phyloP scores from a whole-genome alignment of 1,139 yeast genomes.

The Sugiyamaella grinbergsii region DNA sequence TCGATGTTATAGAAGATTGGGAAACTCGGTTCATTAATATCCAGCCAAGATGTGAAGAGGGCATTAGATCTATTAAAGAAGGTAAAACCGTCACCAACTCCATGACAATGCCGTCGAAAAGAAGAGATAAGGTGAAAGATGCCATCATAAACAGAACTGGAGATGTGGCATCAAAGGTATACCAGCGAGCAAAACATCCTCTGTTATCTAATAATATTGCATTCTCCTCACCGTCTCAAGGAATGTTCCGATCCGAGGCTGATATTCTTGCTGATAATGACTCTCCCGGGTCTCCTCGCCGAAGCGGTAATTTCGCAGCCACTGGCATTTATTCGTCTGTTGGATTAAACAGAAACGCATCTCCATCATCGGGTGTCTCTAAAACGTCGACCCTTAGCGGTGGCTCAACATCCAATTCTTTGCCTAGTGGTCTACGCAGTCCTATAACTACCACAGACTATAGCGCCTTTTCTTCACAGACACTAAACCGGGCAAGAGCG shows the following conservation, averaged over 20 bases:
- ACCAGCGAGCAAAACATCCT: conserved; percentile 31
- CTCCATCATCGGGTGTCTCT: conserved; percentile 20
- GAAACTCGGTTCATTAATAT: conserved; percentile 35
- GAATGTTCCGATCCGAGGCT: conserved; percentile 36
- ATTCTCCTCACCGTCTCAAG: conserved; percentile 35
- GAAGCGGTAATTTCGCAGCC: conserved; percentile 12
- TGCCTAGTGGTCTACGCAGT: conserved; percentile 11
- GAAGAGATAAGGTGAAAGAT: conserved; percentile 31
- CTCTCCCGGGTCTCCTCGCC: conserved; percentile 7
- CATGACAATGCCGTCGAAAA: conserved; percentile 33
- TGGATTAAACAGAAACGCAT: conserved; percentile 14
- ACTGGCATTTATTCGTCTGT: conserved; percentile 13
- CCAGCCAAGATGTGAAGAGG: conserved; percentile 39
- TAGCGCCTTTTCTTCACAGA: conserved; percentile 11
- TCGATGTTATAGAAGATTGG: conserved; percentile 37
- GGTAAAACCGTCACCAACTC: conserved; percentile 39
- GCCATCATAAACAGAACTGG: conserved; percentile 25
- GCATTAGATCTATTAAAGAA: conserved; percentile 33
- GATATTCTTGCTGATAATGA: conserved; percentile 27
- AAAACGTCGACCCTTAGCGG: conserved; percentile 8
- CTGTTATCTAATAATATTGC: conserved; percentile 25
- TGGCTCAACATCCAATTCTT: conserved; percentile 11
- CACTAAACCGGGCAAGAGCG: conserved; percentile 32
- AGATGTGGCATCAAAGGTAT: conserved; percentile 28
- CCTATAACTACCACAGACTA: conserved; percentile 17